phyloP scores from a whole-genome alignment of 441 rosid genomes.

The Theobroma grandiflorum region DNA sequence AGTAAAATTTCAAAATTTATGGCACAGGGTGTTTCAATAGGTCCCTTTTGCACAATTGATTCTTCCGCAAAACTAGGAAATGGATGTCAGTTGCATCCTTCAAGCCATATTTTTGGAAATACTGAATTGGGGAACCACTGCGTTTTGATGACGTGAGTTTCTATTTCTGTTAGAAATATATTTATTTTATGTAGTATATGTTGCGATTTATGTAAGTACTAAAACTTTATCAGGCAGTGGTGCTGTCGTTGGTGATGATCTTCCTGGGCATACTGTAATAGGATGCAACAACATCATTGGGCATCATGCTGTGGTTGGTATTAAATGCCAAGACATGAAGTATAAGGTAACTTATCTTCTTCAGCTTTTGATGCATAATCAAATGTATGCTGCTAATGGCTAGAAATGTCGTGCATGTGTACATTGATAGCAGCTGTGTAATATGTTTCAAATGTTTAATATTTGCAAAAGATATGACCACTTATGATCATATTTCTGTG shows the following conservation, averaged over 20 bases:
- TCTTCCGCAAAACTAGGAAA: slow-evolving; percentile 77
- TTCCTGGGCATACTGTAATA: slow-evolving; percentile 73
- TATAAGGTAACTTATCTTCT: slow-evolving; percentile 60
- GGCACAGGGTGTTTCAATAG: slow-evolving; percentile 77
- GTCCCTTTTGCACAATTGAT: slow-evolving; percentile 86
- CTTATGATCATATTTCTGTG: slow-evolving; percentile 14
- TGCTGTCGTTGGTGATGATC: slow-evolving; percentile 89
- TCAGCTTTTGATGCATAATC: slow-evolving; percentile 5
- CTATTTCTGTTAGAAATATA: slow-evolving; percentile 4
- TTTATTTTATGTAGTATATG: slow-evolving; percentile 4
- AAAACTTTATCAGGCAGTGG: slow-evolving; percentile 75
- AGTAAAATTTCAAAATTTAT: slow-evolving; percentile 12
- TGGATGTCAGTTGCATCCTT: slow-evolving; percentile 74
- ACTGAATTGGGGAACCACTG: slow-evolving; percentile 76
- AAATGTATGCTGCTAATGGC: neutral
- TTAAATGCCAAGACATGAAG: slow-evolving; percentile 94
- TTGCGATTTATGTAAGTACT: slow-evolving; percentile 29
- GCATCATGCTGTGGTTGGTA: slow-evolving; percentile 84
- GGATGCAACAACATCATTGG: slow-evolving; percentile 80
- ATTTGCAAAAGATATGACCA: neutral
- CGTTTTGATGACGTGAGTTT: slow-evolving; percentile 78
- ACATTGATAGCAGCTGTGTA: neutral
- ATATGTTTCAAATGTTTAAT: slow-evolving; percentile 11
- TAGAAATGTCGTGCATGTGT: neutral
- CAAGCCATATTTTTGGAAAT: slow-evolving; percentile 84